Percentiles rank a stretch among this genome's conserved stretches.
These are phyloP conservation scores for Thielaviopsis ethacetica DNA, from an alignment of 2,329 filamentous ascomycete species.

Conservation along the genomic window DNA sequence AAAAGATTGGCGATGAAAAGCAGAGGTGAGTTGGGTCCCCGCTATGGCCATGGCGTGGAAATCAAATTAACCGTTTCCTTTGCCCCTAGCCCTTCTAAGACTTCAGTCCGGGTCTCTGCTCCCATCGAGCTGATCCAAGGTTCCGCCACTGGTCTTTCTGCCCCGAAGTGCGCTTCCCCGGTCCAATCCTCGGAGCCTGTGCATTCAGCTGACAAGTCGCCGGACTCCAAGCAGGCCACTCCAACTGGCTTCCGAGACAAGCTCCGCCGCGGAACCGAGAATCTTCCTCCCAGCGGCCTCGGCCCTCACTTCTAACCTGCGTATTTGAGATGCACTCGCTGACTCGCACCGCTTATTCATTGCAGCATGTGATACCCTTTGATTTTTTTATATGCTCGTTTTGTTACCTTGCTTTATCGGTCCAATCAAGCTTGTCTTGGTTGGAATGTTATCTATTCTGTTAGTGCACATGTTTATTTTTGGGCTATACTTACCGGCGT, in stretches of 20 bases:
- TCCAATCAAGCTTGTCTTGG: not conserved
- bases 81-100: constrained; percentile 5
- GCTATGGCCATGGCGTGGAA: not conserved
- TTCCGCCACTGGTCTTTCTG: not conserved
- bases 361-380: not conserved
- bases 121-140: not conserved
- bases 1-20: constrained; percentile 4
- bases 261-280: constrained; percentile 10
- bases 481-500: not conserved
- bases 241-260: constrained; percentile 6
- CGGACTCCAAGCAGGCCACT: constrained; percentile 9
- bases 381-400: not conserved
- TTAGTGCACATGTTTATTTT: constrained; percentile 4
- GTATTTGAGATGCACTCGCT: not conserved
- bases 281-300: constrained; percentile 6
- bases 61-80: not conserved
- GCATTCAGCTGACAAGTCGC: constrained; percentile 3
- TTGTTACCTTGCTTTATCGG: not conserved
- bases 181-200: constrained; percentile 2
- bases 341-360: not conserved
- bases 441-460: not conserved
- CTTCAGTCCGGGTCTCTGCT: constrained; percentile 3
- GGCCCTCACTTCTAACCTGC: not conserved
- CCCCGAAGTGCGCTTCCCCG: constrained; percentile 8
- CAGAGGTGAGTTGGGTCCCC: constrained; percentile 1